phyloP scores from a whole-genome alignment of 192 early-diverging fungal genomes.

The Gonapodya prolifera region DNA sequence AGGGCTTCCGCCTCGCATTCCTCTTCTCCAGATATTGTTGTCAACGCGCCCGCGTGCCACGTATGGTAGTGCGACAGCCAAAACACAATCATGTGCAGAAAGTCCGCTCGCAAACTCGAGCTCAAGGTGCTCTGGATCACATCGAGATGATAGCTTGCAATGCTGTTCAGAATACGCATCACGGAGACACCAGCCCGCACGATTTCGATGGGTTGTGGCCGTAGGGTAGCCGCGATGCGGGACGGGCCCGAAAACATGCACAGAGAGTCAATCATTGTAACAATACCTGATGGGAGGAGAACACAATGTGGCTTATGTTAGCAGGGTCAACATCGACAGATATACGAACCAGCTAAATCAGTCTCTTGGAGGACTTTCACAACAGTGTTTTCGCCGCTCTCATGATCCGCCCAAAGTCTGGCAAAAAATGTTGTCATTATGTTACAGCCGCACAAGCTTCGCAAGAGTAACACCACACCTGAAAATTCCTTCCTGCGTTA shows the following conservation, averaged over 20 bases:
- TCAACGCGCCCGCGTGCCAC: background rate
- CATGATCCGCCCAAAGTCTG: background rate
- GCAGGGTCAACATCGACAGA: background rate
- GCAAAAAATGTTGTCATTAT: too few species aligned
- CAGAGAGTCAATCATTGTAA: background rate
- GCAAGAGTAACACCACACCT: too few species aligned
- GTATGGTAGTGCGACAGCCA: background rate
- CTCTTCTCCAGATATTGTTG: background rate
- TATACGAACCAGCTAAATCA: background rate
- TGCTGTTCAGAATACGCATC: background rate
- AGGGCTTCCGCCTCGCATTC: background rate
- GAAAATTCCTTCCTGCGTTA: background rate
- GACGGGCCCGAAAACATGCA: background rate
- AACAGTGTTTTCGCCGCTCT: background rate
- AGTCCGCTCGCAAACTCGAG: background rate
- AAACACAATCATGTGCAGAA: background rate
- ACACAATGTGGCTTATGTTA: background rate
- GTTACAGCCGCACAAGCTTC: too few species aligned
- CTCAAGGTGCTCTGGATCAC: background rate
- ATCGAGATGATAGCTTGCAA: background rate
- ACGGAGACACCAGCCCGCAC: background rate
- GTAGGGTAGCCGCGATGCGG: background rate
- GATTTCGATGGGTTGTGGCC: background rate
- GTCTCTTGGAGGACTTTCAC: background rate
- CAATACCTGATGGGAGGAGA: background rate